Base-by-base conservation (phyloP, 768 basidiomycete species). In the Boletus rubroflammeus region DNA sequence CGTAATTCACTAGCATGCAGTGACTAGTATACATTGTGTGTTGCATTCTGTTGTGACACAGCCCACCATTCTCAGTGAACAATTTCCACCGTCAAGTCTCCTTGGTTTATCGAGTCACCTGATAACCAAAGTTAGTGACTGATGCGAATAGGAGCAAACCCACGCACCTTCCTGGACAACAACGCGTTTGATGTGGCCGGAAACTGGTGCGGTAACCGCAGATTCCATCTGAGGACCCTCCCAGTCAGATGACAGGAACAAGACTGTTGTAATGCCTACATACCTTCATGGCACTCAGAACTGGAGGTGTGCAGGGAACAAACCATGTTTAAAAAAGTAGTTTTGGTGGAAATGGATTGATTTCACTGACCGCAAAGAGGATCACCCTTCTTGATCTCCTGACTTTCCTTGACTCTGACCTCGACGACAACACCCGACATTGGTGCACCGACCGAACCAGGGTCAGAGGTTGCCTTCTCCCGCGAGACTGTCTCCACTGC, bases 341-440 rank as follows among this genome's bases (percentile, higher is more conserved):
- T 61, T 51, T 67, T 48, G 19, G 61, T 54, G 23, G 51, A n/a
- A 51, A 50, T 3, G 41, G 21, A 42, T 46, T 52, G 50, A 35
- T 52, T 55, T 51, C 40, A 82, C 86, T 74, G 71, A 90, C 88
- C 85, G 72, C 90, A 90, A 59, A 98, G 76, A 54, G 96, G 94
- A 76, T 99, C 97, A 47, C 97, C 97, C 75, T 94, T 96, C 84
- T 88, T 95, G 72, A 99, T 94, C 67, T 96, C 93, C 54, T 95
- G 88, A 23, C 94, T 94, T 72, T 98, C 97, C 76, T 97, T 96
- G 56, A 98, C 95, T 65, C 96, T 81, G 45, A 99, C 94, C 72
- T 99, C 97, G 17, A 99, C 90, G 51, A 98, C 94, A 47, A 98
- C 96, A 72, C 95, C 97, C 53, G 92, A 93, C 93, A 97, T 96